These are phyloP conservation scores for Coelastrella sp. DNA, from an alignment of 139 green algal species.

Conservation along the genomic window DNA sequence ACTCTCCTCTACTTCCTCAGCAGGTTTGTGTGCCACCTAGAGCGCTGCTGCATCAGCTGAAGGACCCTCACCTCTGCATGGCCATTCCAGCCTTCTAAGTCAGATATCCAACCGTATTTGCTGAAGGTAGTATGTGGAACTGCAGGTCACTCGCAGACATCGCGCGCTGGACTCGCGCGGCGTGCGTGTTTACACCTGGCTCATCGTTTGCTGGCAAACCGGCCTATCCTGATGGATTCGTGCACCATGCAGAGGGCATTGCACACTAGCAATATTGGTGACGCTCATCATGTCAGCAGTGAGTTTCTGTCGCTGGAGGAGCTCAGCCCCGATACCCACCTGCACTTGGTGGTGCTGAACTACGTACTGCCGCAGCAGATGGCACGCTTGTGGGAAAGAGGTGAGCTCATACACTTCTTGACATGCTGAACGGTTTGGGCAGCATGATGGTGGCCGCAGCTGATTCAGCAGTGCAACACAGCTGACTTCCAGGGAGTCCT, in stretches of 20 bases:
- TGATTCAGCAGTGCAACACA: not conserved
- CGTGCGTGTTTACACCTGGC: not conserved
- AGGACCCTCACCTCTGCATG: no score
- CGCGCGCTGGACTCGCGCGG: not conserved
- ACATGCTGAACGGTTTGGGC: not conserved
- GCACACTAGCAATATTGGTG: not conserved
- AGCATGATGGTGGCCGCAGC: not conserved
- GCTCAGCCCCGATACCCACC: not conserved
- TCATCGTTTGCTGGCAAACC: not conserved
- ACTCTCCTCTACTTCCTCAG: not conserved
- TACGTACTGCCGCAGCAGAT: constrained; percentile 56
- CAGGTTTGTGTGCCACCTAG: not conserved
- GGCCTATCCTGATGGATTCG: not conserved
- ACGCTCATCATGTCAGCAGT: constrained; percentile 25
- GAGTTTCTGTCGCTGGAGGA: constrained; percentile 17
- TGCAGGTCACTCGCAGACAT: not conserved
- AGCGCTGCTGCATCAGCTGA: not conserved
- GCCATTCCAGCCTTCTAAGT: no score
- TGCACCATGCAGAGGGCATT: not conserved
- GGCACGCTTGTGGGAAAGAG: constrained; percentile 52
- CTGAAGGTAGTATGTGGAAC: not conserved
- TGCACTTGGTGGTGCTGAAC: constrained; percentile 69
- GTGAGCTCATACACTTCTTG: constrained; percentile 28
- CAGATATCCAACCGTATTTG: no score
- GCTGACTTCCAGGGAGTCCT: no score